Percentiles rank a stretch among this genome's conserved stretches.
These are phyloP conservation scores for Brassica cretica DNA, from an alignment of 345 rosid species.

Conservation along the genomic window DNA sequence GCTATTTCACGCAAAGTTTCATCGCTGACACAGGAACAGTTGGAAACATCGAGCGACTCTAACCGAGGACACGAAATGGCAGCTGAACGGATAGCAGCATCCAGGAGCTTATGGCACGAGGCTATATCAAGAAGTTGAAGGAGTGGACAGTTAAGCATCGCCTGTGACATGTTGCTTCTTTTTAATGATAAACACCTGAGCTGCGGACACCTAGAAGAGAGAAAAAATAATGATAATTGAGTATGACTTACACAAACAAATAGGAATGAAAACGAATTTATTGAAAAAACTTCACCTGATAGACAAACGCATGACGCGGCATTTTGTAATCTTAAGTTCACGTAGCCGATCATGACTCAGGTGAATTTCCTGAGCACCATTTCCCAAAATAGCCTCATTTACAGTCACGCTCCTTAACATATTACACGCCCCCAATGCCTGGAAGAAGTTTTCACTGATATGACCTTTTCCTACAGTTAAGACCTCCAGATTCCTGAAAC, in stretches of 20 bases:
- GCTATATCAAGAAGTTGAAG: conserved; percentile 78
- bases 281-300: conserved; percentile 57
- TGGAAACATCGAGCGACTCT: conserved; percentile 87
- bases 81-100: conserved; percentile 92
- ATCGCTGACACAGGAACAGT: conserved; percentile 93
- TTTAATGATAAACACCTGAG: conserved; percentile 78
- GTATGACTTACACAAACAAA: conserved; percentile 22
- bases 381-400: conserved; percentile 72
- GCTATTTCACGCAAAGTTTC: conserved; percentile 92
- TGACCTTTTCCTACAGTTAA: conserved; percentile 76
- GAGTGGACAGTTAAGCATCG: conserved; percentile 75
- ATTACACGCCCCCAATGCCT: conserved; percentile 72
- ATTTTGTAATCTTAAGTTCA: conserved; percentile 74
- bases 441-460: conserved; percentile 73
- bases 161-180: conserved; percentile 92
- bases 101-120: conserved; percentile 92
- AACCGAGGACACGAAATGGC: conserved; percentile 82
- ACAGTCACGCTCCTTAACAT: conserved; percentile 72
- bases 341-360: conserved; percentile 80
- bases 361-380: conserved; percentile 78
- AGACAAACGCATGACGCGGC: conserved; percentile 81
- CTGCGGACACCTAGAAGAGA: conserved; percentile 76
- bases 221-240: neutral
- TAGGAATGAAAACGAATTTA: neutral
- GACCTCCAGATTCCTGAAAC: conserved; percentile 73